phyloP scores from a whole-genome alignment of 106 monocot genomes.

The Posidonia australis region DNA sequence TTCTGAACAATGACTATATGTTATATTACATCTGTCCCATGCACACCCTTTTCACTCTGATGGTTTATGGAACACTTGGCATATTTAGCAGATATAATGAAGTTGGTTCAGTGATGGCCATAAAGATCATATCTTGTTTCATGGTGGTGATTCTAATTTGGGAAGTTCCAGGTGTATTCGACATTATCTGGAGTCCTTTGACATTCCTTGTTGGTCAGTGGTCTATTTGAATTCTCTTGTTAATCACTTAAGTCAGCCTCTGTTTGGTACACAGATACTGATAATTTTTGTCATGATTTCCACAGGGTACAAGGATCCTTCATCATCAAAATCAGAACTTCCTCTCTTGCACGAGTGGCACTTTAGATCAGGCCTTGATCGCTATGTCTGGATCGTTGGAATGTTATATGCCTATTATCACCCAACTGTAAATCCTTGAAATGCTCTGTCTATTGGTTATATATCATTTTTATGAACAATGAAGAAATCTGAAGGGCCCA shows the following conservation, averaged over 20 bases:
- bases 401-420: conserved; percentile 96
- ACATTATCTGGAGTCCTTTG: conserved; percentile 71
- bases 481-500: not conserved
- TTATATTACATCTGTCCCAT: conserved; percentile 97
- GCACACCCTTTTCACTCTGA: conserved; percentile 96
- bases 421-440: conserved; percentile 48
- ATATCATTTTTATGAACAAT: not conserved
- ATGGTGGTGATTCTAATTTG: conserved; percentile 72
- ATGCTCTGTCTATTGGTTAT: not conserved
- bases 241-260: not conserved
- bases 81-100: conserved; percentile 94
- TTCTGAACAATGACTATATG: conserved; percentile 95
- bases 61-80: conserved; percentile 90
- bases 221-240: not conserved
- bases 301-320: conserved; percentile 75
- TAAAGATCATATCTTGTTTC: conserved; percentile 63
- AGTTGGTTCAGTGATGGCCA: conserved; percentile 63
- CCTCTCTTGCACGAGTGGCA: conserved; percentile 90
- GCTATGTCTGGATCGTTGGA: conserved; percentile 95
- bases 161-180: conserved; percentile 92
- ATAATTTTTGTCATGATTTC: conserved; percentile 5
- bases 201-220: conserved; percentile 71
- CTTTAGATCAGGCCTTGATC: conserved; percentile 94
- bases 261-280: not conserved
- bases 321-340: conserved; percentile 62